These are phyloP conservation scores for Strigomonas culicis DNA, from an alignment of 208 protist species.

Conservation along the genomic window DNA sequence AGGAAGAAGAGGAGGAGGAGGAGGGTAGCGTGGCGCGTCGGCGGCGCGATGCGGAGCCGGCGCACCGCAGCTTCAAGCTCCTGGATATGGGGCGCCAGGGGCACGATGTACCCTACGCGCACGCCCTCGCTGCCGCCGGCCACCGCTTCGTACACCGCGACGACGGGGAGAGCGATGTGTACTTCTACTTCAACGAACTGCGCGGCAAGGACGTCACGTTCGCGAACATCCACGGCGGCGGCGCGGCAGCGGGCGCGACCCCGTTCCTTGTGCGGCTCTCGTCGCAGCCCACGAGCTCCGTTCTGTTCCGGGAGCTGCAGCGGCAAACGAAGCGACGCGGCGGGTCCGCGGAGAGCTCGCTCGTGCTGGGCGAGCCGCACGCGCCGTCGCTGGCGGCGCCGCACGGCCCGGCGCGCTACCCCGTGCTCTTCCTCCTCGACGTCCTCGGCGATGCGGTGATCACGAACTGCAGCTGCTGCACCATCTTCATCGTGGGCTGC, in stretches of 20 bases:
- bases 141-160: slow-evolving; percentile 56
- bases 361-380: not conserved
- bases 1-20: not conserved
- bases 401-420: not conserved
- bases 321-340: not conserved
- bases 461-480: slow-evolving; percentile 66
- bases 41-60: slow-evolving; percentile 2
- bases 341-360: not conserved
- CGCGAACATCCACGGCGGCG: slow-evolving; percentile 41
- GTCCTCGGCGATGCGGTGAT: slow-evolving; percentile 57
- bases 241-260: not conserved
- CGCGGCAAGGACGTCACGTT: slow-evolving; percentile 47
- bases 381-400: not conserved
- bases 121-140: slow-evolving; percentile 40
- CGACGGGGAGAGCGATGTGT: slow-evolving; percentile 37
- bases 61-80: slow-evolving; percentile 15
- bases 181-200: slow-evolving; percentile 52
- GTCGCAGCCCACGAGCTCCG: not conserved
- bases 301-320: not conserved
- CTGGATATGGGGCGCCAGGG: slow-evolving; percentile 16
- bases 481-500: slow-evolving; percentile 57
- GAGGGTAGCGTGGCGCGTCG: not conserved
- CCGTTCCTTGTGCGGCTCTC: not conserved
- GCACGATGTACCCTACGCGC: slow-evolving; percentile 61
- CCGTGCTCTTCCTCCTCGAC: slow-evolving; percentile 70